Evolutionary conservation across 179 eudicot species (phyloP), one percentile per base, ranked within the genome.

Genomic region (Carnegiea gigantea): DNA sequence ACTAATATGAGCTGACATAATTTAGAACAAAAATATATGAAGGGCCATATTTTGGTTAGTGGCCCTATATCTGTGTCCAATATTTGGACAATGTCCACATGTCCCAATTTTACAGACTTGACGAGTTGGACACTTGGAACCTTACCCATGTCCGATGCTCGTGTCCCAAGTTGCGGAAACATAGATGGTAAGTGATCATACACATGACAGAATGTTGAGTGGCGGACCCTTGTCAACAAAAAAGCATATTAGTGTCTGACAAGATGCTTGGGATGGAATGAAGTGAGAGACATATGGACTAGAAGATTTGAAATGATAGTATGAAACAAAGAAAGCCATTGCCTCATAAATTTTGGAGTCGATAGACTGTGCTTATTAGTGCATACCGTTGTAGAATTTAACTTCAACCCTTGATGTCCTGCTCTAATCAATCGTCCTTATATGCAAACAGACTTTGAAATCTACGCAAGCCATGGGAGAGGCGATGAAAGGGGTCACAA

Each of bases 401-500:
- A 20, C 40, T 80, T 36, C 18, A 38, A 40, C 80, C 68, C 33
- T 24, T 59, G 65, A 44, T 23, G 18, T 62, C 11, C 2, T 76
- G 73, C 74, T 62, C 44, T 82, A 38, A 82, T 78, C 15, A 8
- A 43, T 78, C 40, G 62, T 70, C 60, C 77, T 54, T 38, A 33
- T 83, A 33, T 76, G 43, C 78, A 30, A 36, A 54, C 88, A 95
- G 99, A 95, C 99, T 28, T 80, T 96, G 86, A 96, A 96, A 87
- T 96, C 99, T 1, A 96, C 99, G 30, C 99, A 96, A 94, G 98
- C 99, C 53, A 96, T 96, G 99, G 99, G 99, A 68, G 96, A 96
- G 89, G 99, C 99, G 23, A 96, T 96, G 98, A 96, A 92, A 84
- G 99, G 99, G 78, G 98, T 96, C 51, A 96, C 99, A 44, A 96